phyloP scores from a whole-genome alignment of 2,329 filamentous ascomycete species.

The Hypoxylon sp. region DNA sequence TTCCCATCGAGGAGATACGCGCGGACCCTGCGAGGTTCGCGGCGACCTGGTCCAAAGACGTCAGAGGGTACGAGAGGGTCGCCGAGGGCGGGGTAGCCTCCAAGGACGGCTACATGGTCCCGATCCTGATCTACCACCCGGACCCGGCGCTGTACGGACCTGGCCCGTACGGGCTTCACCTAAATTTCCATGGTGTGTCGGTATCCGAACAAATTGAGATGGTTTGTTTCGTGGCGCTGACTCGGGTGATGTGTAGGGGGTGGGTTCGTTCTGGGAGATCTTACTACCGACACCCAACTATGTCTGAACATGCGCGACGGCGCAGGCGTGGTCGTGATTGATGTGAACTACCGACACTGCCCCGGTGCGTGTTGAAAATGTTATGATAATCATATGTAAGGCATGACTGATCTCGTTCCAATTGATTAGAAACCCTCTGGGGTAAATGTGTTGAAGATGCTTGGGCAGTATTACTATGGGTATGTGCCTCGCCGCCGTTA shows the following conservation, averaged over 20 bases:
- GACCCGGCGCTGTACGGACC: conserved; percentile 47
- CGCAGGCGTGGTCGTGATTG: conserved; percentile 54
- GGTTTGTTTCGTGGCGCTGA: neutral
- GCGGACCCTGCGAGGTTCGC: conserved; percentile 47
- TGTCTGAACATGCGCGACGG: conserved; percentile 54
- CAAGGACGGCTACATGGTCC: conserved; percentile 48
- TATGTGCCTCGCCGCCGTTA: conserved; percentile 31
- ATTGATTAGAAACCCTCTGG: conserved; percentile 48
- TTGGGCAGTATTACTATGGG: conserved; percentile 54
- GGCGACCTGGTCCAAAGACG: conserved; percentile 46
- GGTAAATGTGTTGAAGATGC: conserved; percentile 54
- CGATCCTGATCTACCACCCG: conserved; percentile 52
- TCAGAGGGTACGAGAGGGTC: conserved; percentile 48
- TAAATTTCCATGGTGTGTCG: conserved; percentile 53
- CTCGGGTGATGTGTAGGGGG: conserved; percentile 45
- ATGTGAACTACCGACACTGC: conserved; percentile 57
- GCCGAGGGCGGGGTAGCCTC: conserved; percentile 46
- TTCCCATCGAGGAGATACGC: conserved; percentile 50
- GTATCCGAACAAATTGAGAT: neutral
- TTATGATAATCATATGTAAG: neutral
- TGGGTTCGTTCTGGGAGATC: conserved; percentile 54
- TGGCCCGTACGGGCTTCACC: conserved; percentile 52
- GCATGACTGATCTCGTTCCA: conserved; percentile 1
- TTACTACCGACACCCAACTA: conserved; percentile 50
- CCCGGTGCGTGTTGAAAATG: conserved; percentile 51